Evolutionary conservation across 148 eudicot genomes (phyloP).

Genomic region (Rhododendron vialii): DNA sequence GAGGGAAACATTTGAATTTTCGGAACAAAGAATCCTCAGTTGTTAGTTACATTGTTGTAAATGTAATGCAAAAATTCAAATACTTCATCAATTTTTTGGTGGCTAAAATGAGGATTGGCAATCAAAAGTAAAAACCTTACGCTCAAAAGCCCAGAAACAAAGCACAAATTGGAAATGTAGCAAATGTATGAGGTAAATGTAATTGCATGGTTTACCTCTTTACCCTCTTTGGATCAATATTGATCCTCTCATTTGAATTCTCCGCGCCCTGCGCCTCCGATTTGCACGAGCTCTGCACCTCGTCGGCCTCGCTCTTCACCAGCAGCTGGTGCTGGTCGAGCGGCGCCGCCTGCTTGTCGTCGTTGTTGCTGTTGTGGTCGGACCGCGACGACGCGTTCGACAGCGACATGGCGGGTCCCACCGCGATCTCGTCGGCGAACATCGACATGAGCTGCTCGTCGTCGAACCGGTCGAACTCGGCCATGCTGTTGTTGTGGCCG

Average conservation of each 20-base stretch:
- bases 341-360: constrained; percentile 20
- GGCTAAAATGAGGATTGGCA: not conserved
- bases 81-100: not conserved
- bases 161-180: not conserved
- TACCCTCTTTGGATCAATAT: constrained; percentile 70
- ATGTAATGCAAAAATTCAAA: not conserved
- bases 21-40: not conserved
- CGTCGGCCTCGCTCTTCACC: constrained; percentile 29
- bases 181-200: not conserved
- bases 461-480: constrained; percentile 55
- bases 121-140: not conserved
- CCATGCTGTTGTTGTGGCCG: constrained; percentile 1
- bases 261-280: constrained; percentile 11
- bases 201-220: constrained; percentile 46
- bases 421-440: constrained; percentile 51
- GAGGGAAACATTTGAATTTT: not conserved
- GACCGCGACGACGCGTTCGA: constrained; percentile 69
- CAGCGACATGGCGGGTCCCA: constrained; percentile 30
- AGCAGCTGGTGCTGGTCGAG: not conserved
- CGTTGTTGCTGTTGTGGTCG: constrained; percentile 58
- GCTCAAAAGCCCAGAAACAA: not conserved
- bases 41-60: not conserved
- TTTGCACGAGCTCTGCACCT: constrained; percentile 43
- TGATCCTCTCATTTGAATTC: constrained; percentile 25
- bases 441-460: constrained; percentile 88